phyloP scores from a whole-genome alignment of 1,284 basidiomycete genomes.

The Amylostereum areolatum region DNA sequence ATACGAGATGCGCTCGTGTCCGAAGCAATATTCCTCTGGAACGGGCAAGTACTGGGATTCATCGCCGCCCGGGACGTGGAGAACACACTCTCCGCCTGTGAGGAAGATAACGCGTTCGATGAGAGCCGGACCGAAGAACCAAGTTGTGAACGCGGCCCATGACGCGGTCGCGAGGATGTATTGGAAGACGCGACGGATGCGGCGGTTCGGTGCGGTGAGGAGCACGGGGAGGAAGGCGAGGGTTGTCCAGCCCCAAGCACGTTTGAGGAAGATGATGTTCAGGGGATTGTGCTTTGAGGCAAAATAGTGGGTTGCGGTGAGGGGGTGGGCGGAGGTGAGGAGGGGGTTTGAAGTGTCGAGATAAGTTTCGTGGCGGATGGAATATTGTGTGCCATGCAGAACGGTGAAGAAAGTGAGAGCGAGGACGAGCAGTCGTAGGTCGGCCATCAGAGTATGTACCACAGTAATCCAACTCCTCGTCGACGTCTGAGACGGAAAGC shows the following conservation, averaged over 20 bases:
- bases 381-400: constrained; percentile 46
- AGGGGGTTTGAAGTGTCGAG: constrained; percentile 69
- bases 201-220: constrained; percentile 42
- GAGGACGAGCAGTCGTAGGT: too few species aligned
- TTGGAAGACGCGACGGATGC: constrained; percentile 40
- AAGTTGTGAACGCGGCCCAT: constrained; percentile 77
- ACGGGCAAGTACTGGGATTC: constrained; percentile 42
- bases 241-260: constrained; percentile 89
- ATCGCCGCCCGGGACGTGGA: constrained; percentile 45
- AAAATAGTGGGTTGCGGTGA: constrained; percentile 66
- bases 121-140: constrained; percentile 91
- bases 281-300: constrained; percentile 79
- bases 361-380: constrained; percentile 46
- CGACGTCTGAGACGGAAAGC: too few species aligned
- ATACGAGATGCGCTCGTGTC: constrained; percentile 46
- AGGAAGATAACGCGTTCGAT: constrained; percentile 69
- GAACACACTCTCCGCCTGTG: constrained; percentile 80
- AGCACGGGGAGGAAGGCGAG: constrained; percentile 56
- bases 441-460: too few species aligned
- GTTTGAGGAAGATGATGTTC: constrained; percentile 87
- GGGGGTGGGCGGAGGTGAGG: constrained; percentile 62
- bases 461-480: too few species aligned
- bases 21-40: constrained; percentile 57
- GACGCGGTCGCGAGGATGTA: constrained; percentile 61
- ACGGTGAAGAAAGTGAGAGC: too few species aligned